Evolutionary conservation across 75 land plant genomes (phyloP), one percentile per base, ranked within the genome.

Genomic region (Pinus taeda): DNA sequence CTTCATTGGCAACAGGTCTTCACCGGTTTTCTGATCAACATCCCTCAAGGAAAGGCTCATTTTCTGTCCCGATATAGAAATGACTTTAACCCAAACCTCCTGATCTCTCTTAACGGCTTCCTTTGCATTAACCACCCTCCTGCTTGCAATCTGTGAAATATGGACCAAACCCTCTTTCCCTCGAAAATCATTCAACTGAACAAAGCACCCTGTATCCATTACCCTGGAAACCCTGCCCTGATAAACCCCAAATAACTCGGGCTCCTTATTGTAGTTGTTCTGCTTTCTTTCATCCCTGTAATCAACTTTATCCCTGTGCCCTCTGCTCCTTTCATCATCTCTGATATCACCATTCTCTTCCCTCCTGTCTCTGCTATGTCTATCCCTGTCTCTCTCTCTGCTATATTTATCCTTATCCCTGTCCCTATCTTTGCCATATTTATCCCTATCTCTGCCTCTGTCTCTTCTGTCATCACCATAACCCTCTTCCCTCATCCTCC

Each of bases 101-200:
- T 96, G 97, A 75, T 90, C 97, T 15, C 93, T 78, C 89, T 93
- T 95, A 77, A 95, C 90, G 2, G 84, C 87, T 62, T 94, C 97
- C 75, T 95, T 95, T 3, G 96, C 98, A 83, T 90, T 91, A 8
- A 77, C 80, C 18, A 93, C 82, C 77, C 94, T 81, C 76, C 88
- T 67, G 57, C 74, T 92, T 4, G 97, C 92, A 55, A 96, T 93
- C 81, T 96, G 94, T 1, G 92, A 88, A 14, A 96, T 86, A 77
- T 93, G 98, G 8, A 93, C 97, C 24, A 96, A 66, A 12, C 97
- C 98, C 82, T 96, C 97, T 78, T 95, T 95, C n/a, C 92, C 98
- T 61, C 79, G 85, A 36, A 93, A 84, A 12, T 87, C 97, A 74
- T 57, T 70, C 80, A 96, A 74, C 76, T 93, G 94, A 13, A 96